A percentile compares a stretch with the other conserved stretches of the same genome.
Evolutionary conservation across 176 grass and related monocot species (phyloP).

Genomic region (Oryza australiensis): DNA sequence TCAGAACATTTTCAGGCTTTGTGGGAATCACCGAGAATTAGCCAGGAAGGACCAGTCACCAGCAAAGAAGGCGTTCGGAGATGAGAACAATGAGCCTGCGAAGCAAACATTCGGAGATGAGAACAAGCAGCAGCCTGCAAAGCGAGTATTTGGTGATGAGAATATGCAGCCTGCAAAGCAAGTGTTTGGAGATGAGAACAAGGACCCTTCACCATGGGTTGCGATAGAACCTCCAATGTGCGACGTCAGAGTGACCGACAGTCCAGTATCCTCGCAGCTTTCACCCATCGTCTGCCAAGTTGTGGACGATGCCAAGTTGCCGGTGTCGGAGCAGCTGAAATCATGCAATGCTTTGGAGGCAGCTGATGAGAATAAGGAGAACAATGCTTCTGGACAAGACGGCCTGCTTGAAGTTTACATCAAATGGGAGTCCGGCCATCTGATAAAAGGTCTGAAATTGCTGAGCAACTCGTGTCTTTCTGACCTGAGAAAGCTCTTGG

Average conservation of each 20-base stretch:
- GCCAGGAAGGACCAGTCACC: conserved; percentile 34
- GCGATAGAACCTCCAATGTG: conserved; percentile 37
- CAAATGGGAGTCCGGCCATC: conserved; percentile 82
- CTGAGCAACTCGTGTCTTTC: conserved; percentile 53
- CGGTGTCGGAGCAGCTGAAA: conserved; percentile 27
- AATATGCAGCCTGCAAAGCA: conserved; percentile 10
- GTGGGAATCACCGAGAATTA: conserved; percentile 76
- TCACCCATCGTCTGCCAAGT: conserved; percentile 49
- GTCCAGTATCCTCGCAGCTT: conserved; percentile 44
- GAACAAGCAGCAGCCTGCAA: conserved; percentile 32
- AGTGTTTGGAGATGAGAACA: conserved; percentile 57
- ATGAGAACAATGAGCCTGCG: background rate
- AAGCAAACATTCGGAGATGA: conserved; percentile 38
- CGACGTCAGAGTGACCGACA: conserved; percentile 50
- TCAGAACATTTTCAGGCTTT: conserved; percentile 87
- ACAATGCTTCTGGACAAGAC: conserved; percentile 25
- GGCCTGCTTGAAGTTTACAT: conserved; percentile 76
- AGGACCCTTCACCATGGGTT: conserved; percentile 32
- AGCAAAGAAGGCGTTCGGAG: conserved; percentile 21
- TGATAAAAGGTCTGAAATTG: conserved; percentile 68
- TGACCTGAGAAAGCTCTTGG: conserved; percentile 65
- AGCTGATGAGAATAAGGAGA: conserved; percentile 21
- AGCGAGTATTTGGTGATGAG: conserved; percentile 27
- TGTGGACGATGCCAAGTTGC: conserved; percentile 20
- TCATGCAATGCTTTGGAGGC: conserved; percentile 26